Evolutionary conservation across 495 filamentous ascomycete species (phyloP).

Genomic region (Hypoxylon subgilvum): DNA sequence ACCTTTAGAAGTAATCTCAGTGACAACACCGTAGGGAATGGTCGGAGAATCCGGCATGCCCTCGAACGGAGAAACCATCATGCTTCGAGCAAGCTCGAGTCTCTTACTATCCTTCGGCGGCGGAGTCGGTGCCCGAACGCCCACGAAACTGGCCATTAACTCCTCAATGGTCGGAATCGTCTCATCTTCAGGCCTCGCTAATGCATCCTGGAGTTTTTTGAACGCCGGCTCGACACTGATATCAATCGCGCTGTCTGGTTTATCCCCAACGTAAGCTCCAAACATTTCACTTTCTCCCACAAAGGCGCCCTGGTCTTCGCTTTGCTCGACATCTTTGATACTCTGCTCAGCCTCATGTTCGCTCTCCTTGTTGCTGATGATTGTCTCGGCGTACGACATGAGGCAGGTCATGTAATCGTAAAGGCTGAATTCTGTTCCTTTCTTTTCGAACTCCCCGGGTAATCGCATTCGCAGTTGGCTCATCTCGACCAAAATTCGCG

Average conservation of each 20-base stretch:
- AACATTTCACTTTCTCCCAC: slow-evolving; percentile 35
- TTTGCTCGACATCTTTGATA: slow-evolving; percentile 17
- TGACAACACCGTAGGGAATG: slow-evolving; percentile 20
- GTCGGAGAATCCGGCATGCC: slow-evolving; percentile 17
- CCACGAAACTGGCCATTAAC: slow-evolving; percentile 42
- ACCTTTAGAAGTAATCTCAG: slow-evolving; percentile 30
- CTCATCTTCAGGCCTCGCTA: slow-evolving; percentile 12
- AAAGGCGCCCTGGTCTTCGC: slow-evolving; percentile 28
- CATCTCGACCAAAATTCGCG: slow-evolving; percentile 39
- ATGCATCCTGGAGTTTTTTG: slow-evolving; percentile 5
- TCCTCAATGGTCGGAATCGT: slow-evolving; percentile 43
- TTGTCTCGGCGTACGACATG: slow-evolving; percentile 37
- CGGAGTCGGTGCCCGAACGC: slow-evolving; percentile 47
- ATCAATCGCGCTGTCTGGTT: slow-evolving; percentile 54
- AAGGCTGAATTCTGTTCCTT: slow-evolving; percentile 40
- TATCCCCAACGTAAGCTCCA: slow-evolving; percentile 43
- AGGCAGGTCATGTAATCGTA: slow-evolving; percentile 46
- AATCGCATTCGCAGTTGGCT: slow-evolving; percentile 36
- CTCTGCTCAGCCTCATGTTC: slow-evolving; percentile 30
- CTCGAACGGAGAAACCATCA: slow-evolving; percentile 31
- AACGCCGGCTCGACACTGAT: slow-evolving; percentile 40
- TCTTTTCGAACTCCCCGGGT: slow-evolving; percentile 44
- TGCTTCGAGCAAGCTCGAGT: slow-evolving; percentile 32
- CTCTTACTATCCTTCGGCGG: slow-evolving; percentile 46
- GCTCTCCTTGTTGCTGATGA: slow-evolving; percentile 30